These are phyloP conservation scores for Aethionema arabicum DNA, from an alignment of 345 rosid genomes.

Conservation along the genomic window DNA sequence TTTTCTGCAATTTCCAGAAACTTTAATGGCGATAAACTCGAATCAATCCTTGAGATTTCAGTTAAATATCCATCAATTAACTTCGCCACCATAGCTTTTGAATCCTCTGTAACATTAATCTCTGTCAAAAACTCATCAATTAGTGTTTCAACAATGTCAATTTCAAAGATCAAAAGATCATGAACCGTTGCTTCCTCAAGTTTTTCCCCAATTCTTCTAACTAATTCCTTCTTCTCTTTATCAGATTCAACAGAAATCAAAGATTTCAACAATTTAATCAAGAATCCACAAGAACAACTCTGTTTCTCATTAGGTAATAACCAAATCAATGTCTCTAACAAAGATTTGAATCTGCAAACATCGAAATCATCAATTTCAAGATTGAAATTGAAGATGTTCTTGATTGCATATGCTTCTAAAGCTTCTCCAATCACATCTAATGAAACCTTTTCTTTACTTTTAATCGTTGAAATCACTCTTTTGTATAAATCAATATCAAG, in stretches of 20 bases:
- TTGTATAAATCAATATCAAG: constrained; percentile 59
- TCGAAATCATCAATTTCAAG: constrained; percentile 37
- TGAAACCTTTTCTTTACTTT: constrained; percentile 44
- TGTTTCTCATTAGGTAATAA: constrained; percentile 57
- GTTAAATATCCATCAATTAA: constrained; percentile 62
- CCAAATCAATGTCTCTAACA: constrained; percentile 56
- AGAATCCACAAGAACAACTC: constrained; percentile 53
- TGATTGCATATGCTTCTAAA: constrained; percentile 51
- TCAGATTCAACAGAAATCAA: constrained; percentile 48
- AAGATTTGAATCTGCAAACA: constrained; percentile 40
- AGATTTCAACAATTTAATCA: constrained; percentile 56
- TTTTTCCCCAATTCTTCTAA: constrained; percentile 53
- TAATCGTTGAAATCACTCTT: constrained; percentile 46
- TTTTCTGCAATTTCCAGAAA: constrained; percentile 46
- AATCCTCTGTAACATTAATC: constrained; percentile 41
- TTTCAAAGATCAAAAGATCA: constrained; percentile 62
- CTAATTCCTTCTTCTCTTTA: constrained; percentile 49
- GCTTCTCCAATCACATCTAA: constrained; percentile 63
- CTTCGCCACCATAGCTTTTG: constrained; percentile 53
- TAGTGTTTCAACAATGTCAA: constrained; percentile 56
- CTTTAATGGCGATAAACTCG: constrained; percentile 44
- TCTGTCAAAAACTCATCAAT: constrained; percentile 45
- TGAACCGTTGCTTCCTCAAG: constrained; percentile 54
- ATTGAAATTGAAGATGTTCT: constrained; percentile 50
- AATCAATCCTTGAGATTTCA: constrained; percentile 56